Evolutionary conservation across 2,329 filamentous ascomycete genomes (phyloP).

Genomic region (Fusarium armeniacum): DNA sequence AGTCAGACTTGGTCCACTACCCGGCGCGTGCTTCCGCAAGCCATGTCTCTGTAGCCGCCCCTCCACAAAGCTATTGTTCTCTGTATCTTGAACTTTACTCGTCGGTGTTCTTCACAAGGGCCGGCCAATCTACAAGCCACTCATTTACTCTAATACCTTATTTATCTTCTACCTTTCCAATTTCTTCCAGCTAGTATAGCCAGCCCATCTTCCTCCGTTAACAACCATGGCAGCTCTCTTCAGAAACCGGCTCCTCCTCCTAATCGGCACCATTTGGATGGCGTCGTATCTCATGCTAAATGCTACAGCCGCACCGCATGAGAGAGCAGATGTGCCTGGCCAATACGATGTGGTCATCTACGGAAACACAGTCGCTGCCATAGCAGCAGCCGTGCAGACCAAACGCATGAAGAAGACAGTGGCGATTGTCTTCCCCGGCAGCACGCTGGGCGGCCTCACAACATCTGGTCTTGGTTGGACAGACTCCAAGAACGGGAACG

Average conservation of each 20-base stretch:
- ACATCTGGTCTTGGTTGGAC: constrained; percentile 43
- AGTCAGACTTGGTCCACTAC: background rate
- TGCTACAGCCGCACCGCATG: constrained; percentile 28
- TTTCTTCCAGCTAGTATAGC: background rate
- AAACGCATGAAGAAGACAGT: constrained; percentile 42
- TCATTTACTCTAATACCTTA: constrained; percentile 12
- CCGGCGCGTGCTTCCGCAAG: background rate
- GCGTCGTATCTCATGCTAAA: constrained; percentile 34
- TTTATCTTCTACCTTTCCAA: background rate
- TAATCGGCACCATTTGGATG: constrained; percentile 37
- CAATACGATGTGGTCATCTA: constrained; percentile 44
- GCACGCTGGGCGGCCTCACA: constrained; percentile 39
- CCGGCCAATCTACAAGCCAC: constrained; percentile 10
- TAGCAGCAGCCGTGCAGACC: constrained; percentile 41
- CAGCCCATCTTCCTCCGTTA: constrained; percentile 12
- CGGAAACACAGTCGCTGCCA: constrained; percentile 43
- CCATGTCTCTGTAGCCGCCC: constrained; percentile 3
- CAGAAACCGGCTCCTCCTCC: constrained; percentile 23
- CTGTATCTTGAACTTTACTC: constrained; percentile 2
- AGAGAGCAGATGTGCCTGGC: constrained; percentile 13
- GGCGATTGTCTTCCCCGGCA: constrained; percentile 38
- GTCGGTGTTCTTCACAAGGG: background rate
- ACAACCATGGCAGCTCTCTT: constrained; percentile 28
- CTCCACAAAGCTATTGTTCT: constrained; percentile 12
- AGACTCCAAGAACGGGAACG: constrained; percentile 40